Evolutionary conservation across 768 basidiomycete species (phyloP), one percentile per base, ranked within the genome.

Genomic region (Russula olivacea): DNA sequence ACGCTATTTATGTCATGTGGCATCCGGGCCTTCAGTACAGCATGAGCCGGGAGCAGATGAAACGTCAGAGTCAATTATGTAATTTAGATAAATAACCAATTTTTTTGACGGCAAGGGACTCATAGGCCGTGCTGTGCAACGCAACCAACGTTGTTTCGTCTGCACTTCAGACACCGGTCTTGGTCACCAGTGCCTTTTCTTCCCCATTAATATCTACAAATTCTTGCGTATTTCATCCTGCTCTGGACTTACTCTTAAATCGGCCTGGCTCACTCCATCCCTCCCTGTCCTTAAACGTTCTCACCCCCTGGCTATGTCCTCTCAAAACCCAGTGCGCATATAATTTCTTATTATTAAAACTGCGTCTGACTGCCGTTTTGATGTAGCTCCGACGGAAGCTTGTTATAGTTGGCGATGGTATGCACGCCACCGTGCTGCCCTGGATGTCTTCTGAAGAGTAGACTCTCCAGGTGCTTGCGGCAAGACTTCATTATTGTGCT

Each of bases 331-430:
- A 55, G 67, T 68, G 48, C 55, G 67, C 64, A 47, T 12, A 12
- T 32, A 21, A 10, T 56, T n/a, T 54, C 57, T 38, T 57, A 40
- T 62, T 58, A 17, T 50, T 36, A 58, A 53, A 53, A 25, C 30
- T 15, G 38, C 43, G 30, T 47, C 64, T 60, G 9, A 66, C 48
- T 52, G 11, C n/a, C 36, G 9, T 14, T 55, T 47, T 41, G 15
- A 4, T 36, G 36, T 68, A 96, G 93, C 91, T 98, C 75, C 86
- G 93, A 69, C 83, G 94, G 71, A 98, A 98, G 78, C 80, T 98
- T 62, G 94, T 96, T 76, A 93, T 94, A 72, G 94, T 98, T 66
- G 96, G 96, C 69, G 96, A 99, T 76, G 96, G 96, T 79, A 80
- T 73, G 86, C 64, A 25, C 41, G 23, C 52, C 48, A n/a, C 54